Conservation (phyloP, 371 early-diverging fungal genomes). For the Mucor irregularis region DNA sequence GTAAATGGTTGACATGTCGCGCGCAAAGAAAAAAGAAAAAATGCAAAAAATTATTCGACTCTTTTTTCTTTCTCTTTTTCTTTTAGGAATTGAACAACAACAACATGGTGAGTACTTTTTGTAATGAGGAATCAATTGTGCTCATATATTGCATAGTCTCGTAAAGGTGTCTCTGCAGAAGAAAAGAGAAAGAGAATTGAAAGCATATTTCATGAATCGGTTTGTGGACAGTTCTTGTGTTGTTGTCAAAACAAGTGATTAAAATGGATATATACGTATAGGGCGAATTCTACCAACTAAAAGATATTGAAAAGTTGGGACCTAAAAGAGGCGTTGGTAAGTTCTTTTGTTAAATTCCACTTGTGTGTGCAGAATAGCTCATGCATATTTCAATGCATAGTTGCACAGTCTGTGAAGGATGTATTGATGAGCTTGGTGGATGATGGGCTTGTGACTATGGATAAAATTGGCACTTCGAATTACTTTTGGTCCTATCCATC, state of each 20-base stretch:
- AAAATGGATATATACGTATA: conserved; percentile 15
- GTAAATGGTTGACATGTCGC: conserved; percentile 32
- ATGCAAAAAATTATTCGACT: neutral
- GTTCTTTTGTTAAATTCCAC: too few relatives aligned
- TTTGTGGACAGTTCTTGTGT: conserved; percentile 24
- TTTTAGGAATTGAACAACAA: neutral
- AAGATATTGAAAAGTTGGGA: conserved; percentile 92
- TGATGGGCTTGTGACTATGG: conserved; percentile 84
- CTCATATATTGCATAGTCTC: conserved; percentile 23
- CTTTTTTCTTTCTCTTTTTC: neutral
- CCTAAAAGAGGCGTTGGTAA: conserved; percentile 90
- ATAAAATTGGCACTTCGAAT: conserved; percentile 92
- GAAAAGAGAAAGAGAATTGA: conserved; percentile 82
- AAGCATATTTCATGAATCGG: conserved; percentile 81
- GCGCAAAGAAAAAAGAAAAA: neutral
- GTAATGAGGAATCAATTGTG: neutral
- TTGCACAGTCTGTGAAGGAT: conserved; percentile 87
- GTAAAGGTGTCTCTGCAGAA: conserved; percentile 64
- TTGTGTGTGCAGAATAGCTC: too few relatives aligned
- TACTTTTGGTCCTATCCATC: conserved; percentile 95
- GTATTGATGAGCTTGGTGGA: conserved; percentile 88
- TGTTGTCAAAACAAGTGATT: neutral
- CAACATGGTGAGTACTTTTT: neutral
- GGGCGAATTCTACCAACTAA: conserved; percentile 75
- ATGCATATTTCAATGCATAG: too few relatives aligned